Percentiles rank a stretch among this genome's conserved stretches.
Conservation (phyloP, 495 filamentous ascomycete genomes). For the Usnea hakonensis region DNA sequence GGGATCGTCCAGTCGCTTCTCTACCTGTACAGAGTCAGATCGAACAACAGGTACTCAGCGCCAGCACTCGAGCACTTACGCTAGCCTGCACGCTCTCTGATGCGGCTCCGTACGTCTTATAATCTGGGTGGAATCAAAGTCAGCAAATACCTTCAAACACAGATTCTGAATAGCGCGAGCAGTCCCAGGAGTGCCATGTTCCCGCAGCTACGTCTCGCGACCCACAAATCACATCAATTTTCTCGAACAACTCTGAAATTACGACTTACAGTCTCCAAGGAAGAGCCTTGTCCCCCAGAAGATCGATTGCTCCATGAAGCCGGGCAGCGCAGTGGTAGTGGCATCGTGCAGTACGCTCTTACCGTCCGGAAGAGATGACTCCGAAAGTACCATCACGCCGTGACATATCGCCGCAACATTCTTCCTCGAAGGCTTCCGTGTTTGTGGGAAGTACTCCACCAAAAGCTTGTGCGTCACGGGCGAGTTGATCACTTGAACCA, state of each 20-base stretch:
- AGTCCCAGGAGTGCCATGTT: too few species aligned
- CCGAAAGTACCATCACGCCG: slow-evolving; percentile 45
- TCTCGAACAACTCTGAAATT: neutral
- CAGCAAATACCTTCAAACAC: too few species aligned
- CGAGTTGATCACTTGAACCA: slow-evolving; percentile 48
- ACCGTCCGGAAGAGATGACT: slow-evolving; percentile 34
- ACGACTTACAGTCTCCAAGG: slow-evolving; percentile 40
- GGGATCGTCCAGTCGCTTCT: slow-evolving; percentile 38
- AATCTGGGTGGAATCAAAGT: too few species aligned
- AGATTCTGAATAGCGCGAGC: too few species aligned
- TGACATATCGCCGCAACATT: slow-evolving; percentile 45
- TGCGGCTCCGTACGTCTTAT: slow-evolving; percentile 49
- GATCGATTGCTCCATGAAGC: slow-evolving; percentile 41
- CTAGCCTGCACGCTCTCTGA: slow-evolving; percentile 42
- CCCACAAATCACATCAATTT: neutral
- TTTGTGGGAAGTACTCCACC: slow-evolving; percentile 42
- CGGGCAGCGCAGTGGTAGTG: slow-evolving; percentile 44
- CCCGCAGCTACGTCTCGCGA: neutral
- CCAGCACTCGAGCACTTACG: slow-evolving; percentile 25
- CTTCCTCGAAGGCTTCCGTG: slow-evolving; percentile 38
- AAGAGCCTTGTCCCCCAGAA: slow-evolving; percentile 44
- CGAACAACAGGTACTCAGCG: neutral
- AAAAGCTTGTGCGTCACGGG: slow-evolving; percentile 39
- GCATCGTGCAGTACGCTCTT: slow-evolving; percentile 42
- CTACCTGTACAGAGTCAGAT: slow-evolving; percentile 30